Base-by-base conservation (phyloP, 164 flowering plant genomes). In the Magnolia officinalis region DNA sequence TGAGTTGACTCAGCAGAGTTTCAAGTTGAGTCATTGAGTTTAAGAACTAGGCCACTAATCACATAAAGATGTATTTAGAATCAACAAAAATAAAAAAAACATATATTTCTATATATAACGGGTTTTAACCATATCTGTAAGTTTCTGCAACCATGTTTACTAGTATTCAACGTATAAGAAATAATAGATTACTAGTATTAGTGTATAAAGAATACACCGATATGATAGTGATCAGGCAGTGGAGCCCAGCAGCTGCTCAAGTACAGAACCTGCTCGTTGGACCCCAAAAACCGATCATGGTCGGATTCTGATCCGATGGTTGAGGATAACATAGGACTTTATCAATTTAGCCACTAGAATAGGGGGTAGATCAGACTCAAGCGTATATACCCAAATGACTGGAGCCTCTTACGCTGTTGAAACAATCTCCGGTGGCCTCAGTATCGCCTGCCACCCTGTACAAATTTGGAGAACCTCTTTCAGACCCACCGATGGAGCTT, bases 371-470 rank as follows among this genome's bases (percentile, higher is more conserved):
- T 20, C 68, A 65, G 1, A 65, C 21, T 65, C 10, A 65, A n/a
- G 68, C 21, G 2, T 7, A 65, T 21, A 65, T 24, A 14, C 1
- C 16, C 3, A 10, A 14, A 65, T 11, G 23, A 20, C 63, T 1
- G n/a, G 68, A 23, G 14, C 8, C 45, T 37, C 50, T 68, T 68
- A 68, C 19, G 50, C 59, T 11, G 21, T 10, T 10, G 18, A 66
- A 65, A 11, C 59, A 16, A 31, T 24, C 10, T 69, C 77, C 69
- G 63, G 51, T 55, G 87, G 85, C 73, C 77, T 73, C 63, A 84
- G 74, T 72, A 85, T 72, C 6, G 76, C 49, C 63, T 85, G 86
- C 86, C 87, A 85, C 63, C 87, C 86, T 20, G 86, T 67, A 75
- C 82, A 78, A 21, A 79, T 24, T 80, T 76, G 83, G 72, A 85